Evolutionary conservation across 805 yeast species (phyloP).

Genomic region (Lachancea sp.): DNA sequence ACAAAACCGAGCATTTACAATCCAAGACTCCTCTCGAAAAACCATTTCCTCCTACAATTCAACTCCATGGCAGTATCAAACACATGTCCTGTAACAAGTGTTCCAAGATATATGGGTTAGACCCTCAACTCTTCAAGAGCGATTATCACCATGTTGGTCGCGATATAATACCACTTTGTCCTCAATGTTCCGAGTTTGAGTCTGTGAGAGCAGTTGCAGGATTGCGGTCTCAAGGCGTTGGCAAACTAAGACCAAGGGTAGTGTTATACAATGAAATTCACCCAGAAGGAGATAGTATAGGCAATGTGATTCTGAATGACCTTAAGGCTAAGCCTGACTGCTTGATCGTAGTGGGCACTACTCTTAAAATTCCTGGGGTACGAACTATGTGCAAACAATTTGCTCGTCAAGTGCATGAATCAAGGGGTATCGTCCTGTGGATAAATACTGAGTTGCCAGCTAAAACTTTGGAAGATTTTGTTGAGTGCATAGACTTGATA

Average conservation of each 20-base stretch:
- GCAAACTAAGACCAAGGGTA: slow-evolving; percentile 57
- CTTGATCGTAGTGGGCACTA: slow-evolving; percentile 75
- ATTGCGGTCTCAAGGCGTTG: slow-evolving; percentile 56
- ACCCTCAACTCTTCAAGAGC: slow-evolving; percentile 44
- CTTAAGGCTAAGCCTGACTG: slow-evolving; percentile 65
- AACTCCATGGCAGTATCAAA: slow-evolving; percentile 78
- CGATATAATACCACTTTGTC: slow-evolving; percentile 48
- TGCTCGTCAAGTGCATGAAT: slow-evolving; percentile 49
- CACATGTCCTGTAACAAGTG: slow-evolving; percentile 75
- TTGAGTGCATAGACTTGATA: slow-evolving; percentile 50
- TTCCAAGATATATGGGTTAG: slow-evolving; percentile 47
- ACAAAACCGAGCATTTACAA: slow-evolving; percentile 43
- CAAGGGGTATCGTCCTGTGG: slow-evolving; percentile 57
- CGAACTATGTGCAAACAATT: slow-evolving; percentile 54
- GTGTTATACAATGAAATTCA: slow-evolving; percentile 70
- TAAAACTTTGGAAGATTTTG: slow-evolving; percentile 41
- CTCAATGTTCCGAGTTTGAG: slow-evolving; percentile 57
- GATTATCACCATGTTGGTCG: slow-evolving; percentile 26
- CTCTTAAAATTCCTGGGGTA: slow-evolving; percentile 75
- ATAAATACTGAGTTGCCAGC: slow-evolving; percentile 52
- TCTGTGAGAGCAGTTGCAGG: slow-evolving; percentile 52
- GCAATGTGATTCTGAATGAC: slow-evolving; percentile 65
- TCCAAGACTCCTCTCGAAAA: slow-evolving; percentile 37
- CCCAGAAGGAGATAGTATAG: slow-evolving; percentile 85
- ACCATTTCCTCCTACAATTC: slow-evolving; percentile 57